Conservation (phyloP, 805 yeast species). For the Wickerhamiella azyma region DNA sequence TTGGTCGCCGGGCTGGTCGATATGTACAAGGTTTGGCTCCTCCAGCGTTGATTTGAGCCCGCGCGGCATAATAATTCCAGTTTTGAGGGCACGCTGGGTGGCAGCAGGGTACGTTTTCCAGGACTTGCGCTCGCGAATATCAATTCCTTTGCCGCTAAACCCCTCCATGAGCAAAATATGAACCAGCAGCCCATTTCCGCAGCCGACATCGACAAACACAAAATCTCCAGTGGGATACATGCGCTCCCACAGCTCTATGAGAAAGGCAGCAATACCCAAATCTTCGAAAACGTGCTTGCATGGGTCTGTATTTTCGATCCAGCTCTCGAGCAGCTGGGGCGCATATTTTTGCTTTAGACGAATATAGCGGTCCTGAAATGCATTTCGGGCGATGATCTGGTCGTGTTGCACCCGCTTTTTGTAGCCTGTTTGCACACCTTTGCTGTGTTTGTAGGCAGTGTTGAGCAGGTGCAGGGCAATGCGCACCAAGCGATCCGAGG, state of each 20-base stretch:
- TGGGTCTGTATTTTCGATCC: constrained; percentile 95
- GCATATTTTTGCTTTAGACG: constrained; percentile 73
- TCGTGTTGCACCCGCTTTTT: constrained; percentile 83
- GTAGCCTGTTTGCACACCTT: constrained; percentile 73
- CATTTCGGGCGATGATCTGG: constrained; percentile 63
- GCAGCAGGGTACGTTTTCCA: constrained; percentile 67
- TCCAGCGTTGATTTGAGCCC: not conserved
- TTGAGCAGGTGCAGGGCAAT: constrained; percentile 68
- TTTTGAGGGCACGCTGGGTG: constrained; percentile 44
- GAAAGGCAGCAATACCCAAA: constrained; percentile 85
- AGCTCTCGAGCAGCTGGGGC: constrained; percentile 52
- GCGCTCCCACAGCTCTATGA: constrained; percentile 71
- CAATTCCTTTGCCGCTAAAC: constrained; percentile 68
- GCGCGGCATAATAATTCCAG: constrained; percentile 71
- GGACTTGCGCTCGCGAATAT: constrained; percentile 78
- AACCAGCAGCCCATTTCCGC: constrained; percentile 86
- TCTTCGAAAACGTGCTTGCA: constrained; percentile 94
- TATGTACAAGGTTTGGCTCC: not conserved
- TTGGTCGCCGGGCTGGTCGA: not conserved
- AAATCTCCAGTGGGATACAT: constrained; percentile 33
- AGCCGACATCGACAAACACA: constrained; percentile 80
- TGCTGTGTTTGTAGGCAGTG: constrained; percentile 72
- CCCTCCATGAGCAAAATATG: constrained; percentile 69
- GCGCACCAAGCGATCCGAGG: constrained; percentile 50
- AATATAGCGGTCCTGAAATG: constrained; percentile 73